phyloP scores from a whole-genome alignment of 768 basidiomycete genomes.

The Astraeus odoratus region DNA sequence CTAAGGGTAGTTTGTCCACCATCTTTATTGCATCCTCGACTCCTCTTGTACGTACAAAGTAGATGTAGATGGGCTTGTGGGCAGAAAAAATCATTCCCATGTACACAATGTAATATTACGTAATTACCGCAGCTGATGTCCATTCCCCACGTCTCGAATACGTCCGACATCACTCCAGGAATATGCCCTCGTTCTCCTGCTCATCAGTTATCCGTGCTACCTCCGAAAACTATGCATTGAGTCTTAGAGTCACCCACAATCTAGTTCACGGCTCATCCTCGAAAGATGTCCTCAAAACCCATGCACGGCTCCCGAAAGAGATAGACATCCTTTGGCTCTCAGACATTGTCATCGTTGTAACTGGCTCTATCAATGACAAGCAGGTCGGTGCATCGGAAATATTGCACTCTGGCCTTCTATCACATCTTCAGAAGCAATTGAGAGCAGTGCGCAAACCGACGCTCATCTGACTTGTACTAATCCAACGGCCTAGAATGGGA shows the following conservation, averaged over 20 bases:
- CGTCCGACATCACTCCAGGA: too few relatives aligned
- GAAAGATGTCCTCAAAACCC: conserved; percentile 23
- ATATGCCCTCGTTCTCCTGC: conserved; percentile 29
- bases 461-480: conserved; percentile 8
- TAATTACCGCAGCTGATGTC: too few relatives aligned
- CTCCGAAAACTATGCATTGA: conserved; percentile 38
- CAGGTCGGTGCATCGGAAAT: conserved; percentile 36
- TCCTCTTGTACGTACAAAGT: too few relatives aligned
- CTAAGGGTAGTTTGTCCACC: too few relatives aligned
- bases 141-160: too few relatives aligned
- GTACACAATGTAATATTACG: too few relatives aligned
- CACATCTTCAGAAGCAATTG: conserved; percentile 45
- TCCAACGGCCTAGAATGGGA: conserved; percentile 43
- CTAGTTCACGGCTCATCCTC: conserved; percentile 31
- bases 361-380: conserved; percentile 44
- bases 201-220: conserved; percentile 34
- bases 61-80: too few relatives aligned
- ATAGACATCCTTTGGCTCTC: conserved; percentile 47
- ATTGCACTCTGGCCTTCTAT: conserved; percentile 41
- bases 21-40: too few relatives aligned
- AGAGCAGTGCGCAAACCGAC: conserved; percentile 32
- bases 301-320: conserved; percentile 27
- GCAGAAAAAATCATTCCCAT: too few relatives aligned
- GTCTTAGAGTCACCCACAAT: conserved; percentile 41
- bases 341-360: conserved; percentile 45